Conservation (phyloP, 2,329 filamentous ascomycete genomes). For the Aspergillus quadrilineatus region DNA sequence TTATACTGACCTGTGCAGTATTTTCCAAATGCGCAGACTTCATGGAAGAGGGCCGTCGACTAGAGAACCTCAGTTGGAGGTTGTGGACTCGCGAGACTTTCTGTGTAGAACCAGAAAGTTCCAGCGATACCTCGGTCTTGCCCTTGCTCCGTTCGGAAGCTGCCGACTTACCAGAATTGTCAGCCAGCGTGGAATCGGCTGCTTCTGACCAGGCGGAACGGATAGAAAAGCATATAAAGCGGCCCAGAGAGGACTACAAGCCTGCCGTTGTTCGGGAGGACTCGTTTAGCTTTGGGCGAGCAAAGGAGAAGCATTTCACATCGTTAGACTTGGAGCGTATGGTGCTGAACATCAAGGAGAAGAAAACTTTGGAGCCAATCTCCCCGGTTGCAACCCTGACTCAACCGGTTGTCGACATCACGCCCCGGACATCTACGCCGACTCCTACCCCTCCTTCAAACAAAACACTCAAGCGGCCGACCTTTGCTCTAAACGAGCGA, state of each 20-base stretch:
- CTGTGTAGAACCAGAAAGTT: constrained; percentile 67
- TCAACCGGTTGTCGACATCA: constrained; percentile 42
- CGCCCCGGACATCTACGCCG: constrained; percentile 45
- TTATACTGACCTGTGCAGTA: constrained; percentile 53
- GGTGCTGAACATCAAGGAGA: constrained; percentile 86
- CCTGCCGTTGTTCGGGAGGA: constrained; percentile 52
- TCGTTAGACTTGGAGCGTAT: constrained; percentile 90
- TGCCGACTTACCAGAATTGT: constrained; percentile 67
- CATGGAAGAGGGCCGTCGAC: constrained; percentile 83
- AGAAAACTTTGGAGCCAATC: constrained; percentile 64
- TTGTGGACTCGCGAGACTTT: constrained; percentile 93
- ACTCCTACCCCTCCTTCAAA: constrained; percentile 37
- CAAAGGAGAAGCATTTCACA: constrained; percentile 84
- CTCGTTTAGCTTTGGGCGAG: constrained; percentile 63
- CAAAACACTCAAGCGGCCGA: constrained; percentile 32
- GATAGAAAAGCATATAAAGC: constrained; percentile 59
- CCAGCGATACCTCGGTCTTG: constrained; percentile 53
- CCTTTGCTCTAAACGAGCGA: constrained; percentile 26
- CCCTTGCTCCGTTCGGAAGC: constrained; percentile 48
- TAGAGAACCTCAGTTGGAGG: constrained; percentile 95
- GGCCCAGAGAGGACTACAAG: constrained; percentile 62
- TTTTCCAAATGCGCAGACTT: constrained; percentile 94
- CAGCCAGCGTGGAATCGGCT: constrained; percentile 73
- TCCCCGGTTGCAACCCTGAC: constrained; percentile 47
- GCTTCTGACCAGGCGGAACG: constrained; percentile 61